Conservation (phyloP, 1,284 basidiomycete genomes). For the Kwoniella shivajii region DNA sequence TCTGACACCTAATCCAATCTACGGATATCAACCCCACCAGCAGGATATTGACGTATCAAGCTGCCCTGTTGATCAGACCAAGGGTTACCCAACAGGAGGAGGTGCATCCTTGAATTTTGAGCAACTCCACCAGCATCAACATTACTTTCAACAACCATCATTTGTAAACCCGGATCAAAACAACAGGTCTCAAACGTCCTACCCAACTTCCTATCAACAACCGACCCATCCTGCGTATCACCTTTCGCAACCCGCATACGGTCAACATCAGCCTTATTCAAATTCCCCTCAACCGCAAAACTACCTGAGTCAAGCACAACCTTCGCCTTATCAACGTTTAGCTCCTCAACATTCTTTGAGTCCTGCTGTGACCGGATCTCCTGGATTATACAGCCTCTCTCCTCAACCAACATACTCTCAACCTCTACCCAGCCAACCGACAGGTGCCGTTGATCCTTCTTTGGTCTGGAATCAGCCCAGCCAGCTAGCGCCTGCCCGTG, state of each 20-base stretch:
- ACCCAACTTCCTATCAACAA: neutral
- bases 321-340: slow-evolving; percentile 11
- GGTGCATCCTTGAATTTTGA: neutral
- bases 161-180: neutral
- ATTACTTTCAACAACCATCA: neutral
- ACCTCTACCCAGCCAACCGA: neutral
- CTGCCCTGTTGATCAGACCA: neutral
- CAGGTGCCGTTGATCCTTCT: slow-evolving; percentile 11
- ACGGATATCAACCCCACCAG: neutral
- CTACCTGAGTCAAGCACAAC: neutral
- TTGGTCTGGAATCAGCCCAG: slow-evolving; percentile 3
- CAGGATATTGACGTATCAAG: neutral
- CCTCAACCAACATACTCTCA: slow-evolving; percentile 1
- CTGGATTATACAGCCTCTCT: neutral
- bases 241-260: neutral
- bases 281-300: slow-evolving; percentile 3
- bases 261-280: neutral
- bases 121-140: neutral
- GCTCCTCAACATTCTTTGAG: neutral
- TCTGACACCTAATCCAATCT: neutral
- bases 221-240: neutral
- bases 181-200: neutral
- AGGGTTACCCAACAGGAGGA: neutral
- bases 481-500: neutral
- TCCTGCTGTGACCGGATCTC: neutral